Evolutionary conservation across 208 protist species (phyloP).

Genomic region (Kentomonas sorsogonicus): DNA sequence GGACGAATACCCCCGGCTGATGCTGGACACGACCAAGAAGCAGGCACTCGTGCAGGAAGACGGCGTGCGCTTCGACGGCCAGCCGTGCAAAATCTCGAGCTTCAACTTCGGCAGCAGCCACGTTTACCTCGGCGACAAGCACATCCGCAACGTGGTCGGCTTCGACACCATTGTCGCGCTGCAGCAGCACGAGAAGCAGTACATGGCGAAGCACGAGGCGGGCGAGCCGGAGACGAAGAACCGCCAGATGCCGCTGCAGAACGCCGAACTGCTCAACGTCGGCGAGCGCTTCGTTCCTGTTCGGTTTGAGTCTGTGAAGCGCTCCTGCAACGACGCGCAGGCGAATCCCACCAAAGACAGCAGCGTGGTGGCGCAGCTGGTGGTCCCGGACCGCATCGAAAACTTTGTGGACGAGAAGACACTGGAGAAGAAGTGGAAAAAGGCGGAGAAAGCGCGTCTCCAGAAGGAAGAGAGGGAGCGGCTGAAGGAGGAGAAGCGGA

Average conservation of each 20-base stretch:
- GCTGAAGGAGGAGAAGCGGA: conserved; percentile 19
- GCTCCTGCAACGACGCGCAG: conserved; percentile 27
- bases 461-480: conserved; percentile 25
- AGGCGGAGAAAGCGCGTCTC: conserved; percentile 16
- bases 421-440: conserved; percentile 16
- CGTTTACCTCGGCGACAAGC: conserved; percentile 41
- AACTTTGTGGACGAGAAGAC: conserved; percentile 14
- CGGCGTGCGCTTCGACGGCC: conserved; percentile 23
- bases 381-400: conserved; percentile 17
- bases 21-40: conserved; percentile 31
- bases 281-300: conserved; percentile 31
- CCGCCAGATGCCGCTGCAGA: conserved; percentile 5
- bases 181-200: conserved; percentile 27
- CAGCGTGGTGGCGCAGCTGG: conserved; percentile 25
- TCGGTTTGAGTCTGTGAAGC: conserved; percentile 23
- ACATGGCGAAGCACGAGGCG: conserved; percentile 16
- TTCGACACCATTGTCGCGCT: conserved; percentile 39
- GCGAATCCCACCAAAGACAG: conserved; percentile 24
- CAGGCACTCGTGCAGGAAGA: no score
- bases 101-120: conserved; percentile 27
- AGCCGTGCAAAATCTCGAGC: conserved; percentile 11
- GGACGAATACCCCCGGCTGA: conserved; percentile 25
- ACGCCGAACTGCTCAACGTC: conserved; percentile 32
- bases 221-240: conserved; percentile 9
- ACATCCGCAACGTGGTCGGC: conserved; percentile 34